A percentile compares a stretch with the other conserved stretches of the same genome.
These are phyloP conservation scores for Starmerella apicola DNA, from an alignment of 805 yeast species.

Conservation along the genomic window DNA sequence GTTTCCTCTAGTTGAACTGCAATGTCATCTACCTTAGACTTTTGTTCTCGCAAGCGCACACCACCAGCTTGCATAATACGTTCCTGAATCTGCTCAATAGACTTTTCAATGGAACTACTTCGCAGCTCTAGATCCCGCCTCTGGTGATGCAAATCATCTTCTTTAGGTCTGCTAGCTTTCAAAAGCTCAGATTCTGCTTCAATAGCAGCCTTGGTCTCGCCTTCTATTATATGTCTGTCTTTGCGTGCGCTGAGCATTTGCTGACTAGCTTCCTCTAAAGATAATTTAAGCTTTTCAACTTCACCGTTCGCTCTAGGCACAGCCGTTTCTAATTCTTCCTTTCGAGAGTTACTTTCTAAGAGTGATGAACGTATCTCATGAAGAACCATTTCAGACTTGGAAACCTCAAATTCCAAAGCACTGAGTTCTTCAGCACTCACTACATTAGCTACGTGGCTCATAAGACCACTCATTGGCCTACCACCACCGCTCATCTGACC, in stretches of 20 bases:
- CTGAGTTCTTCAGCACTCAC: slow-evolving; percentile 15
- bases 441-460: slow-evolving; percentile 30
- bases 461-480: slow-evolving; percentile 52
- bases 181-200: neutral
- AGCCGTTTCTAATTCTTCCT: slow-evolving; percentile 37
- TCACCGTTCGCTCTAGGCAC: slow-evolving; percentile 48
- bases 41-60: slow-evolving; percentile 55
- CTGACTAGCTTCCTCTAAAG: slow-evolving; percentile 39
- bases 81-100: slow-evolving; percentile 53
- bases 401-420: slow-evolving; percentile 12
- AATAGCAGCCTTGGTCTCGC: slow-evolving; percentile 25
- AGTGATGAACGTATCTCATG: slow-evolving; percentile 12
- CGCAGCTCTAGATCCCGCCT: slow-evolving; percentile 36
- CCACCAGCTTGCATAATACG: slow-evolving; percentile 89
- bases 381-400: slow-evolving; percentile 10
- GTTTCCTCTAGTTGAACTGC: slow-evolving; percentile 34
- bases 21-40: slow-evolving; percentile 68
- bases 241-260: slow-evolving; percentile 6
- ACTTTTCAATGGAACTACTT: slow-evolving; percentile 42
- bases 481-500: slow-evolving; percentile 99
- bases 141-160: slow-evolving; percentile 28
- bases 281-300: slow-evolving; percentile 42
- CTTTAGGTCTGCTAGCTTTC: neutral
- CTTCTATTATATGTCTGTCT: slow-evolving; percentile 44
- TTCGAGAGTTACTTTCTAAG: slow-evolving; percentile 33